These are phyloP conservation scores for Penicillium canariense DNA, from an alignment of 495 filamentous ascomycete genomes.

Conservation along the genomic window DNA sequence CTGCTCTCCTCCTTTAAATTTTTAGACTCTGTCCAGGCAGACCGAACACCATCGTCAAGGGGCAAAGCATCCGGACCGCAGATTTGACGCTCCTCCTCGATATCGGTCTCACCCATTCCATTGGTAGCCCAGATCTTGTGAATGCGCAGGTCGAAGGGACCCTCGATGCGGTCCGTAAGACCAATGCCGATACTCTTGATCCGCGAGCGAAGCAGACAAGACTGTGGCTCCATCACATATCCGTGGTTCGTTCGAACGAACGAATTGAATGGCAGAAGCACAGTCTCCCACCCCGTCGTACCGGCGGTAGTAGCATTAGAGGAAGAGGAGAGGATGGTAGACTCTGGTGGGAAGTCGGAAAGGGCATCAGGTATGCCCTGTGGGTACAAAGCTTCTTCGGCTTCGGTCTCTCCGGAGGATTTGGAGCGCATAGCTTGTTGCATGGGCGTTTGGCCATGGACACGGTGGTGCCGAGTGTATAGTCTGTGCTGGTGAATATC, in stretches of 20 bases:
- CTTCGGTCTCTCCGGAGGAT: slow-evolving; percentile 22
- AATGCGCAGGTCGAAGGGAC: slow-evolving; percentile 79
- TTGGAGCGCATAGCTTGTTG: slow-evolving; percentile 13
- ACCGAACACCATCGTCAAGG: slow-evolving; percentile 41
- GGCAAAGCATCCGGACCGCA: slow-evolving; percentile 43
- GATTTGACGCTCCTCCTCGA: slow-evolving; percentile 41
- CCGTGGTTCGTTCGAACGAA: slow-evolving; percentile 96
- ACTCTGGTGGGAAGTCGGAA: slow-evolving; percentile 41
- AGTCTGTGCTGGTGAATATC: slow-evolving; percentile 95
- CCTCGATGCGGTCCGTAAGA: slow-evolving; percentile 82
- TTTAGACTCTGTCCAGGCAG: slow-evolving; percentile 25
- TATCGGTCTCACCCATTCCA: slow-evolving; percentile 41
- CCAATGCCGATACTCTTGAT: slow-evolving; percentile 84
- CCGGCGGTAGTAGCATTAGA: slow-evolving; percentile 35
- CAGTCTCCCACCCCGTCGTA: slow-evolving; percentile 88
- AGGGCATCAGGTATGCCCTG: slow-evolving; percentile 34
- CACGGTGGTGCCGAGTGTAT: slow-evolving; percentile 64
- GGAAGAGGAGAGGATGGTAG: slow-evolving; percentile 38
- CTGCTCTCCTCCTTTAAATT: background rate
- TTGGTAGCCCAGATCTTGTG: slow-evolving; percentile 77
- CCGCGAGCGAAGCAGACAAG: slow-evolving; percentile 78
- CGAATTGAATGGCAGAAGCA: slow-evolving; percentile 81
- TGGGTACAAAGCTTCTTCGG: slow-evolving; percentile 25
- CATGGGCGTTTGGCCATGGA: slow-evolving; percentile 18
- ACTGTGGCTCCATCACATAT: slow-evolving; percentile 85